phyloP scores from a whole-genome alignment of 106 monocot species.

The Agapanthus africanus region DNA sequence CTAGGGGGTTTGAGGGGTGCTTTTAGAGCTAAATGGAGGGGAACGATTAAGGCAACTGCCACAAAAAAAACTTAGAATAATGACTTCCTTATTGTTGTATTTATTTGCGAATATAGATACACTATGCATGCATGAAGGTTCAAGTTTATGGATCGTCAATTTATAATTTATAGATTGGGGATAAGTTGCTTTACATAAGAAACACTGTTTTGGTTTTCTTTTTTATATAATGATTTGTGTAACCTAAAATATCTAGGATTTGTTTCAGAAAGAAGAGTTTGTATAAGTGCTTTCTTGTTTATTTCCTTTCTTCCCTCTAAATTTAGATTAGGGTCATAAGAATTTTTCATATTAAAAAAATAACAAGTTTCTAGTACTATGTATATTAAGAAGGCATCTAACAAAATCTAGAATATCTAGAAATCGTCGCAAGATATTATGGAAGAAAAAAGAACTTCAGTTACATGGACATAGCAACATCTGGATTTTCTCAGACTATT shows the following conservation, averaged over 20 bases:
- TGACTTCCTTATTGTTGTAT: not conserved
- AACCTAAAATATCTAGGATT: not conserved
- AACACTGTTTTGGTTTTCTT: not conserved
- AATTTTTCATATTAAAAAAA: not conserved
- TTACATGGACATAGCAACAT: not conserved
- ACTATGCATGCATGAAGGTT: not conserved
- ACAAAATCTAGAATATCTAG: too few relatives aligned
- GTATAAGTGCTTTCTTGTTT: not conserved
- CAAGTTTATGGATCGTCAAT: not conserved
- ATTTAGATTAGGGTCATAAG: not conserved
- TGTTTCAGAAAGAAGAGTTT: not conserved
- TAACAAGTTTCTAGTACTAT: not conserved
- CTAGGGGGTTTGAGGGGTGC: too few relatives aligned
- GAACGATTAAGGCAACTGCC: too few relatives aligned
- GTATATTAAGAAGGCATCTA: not conserved
- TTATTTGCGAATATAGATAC: not conserved
- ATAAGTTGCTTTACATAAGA: not conserved
- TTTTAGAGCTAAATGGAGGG: too few relatives aligned
- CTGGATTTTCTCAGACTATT: not conserved
- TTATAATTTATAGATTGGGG: not conserved
- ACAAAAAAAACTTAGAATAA: too few relatives aligned
- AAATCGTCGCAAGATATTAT: not conserved
- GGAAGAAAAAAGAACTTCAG: not conserved
- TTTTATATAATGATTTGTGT: not conserved
- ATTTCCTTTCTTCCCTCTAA: not conserved